Conservation (phyloP, 2,329 filamentous ascomycete genomes). For the Pseudogymnoascus sp. region DNA sequence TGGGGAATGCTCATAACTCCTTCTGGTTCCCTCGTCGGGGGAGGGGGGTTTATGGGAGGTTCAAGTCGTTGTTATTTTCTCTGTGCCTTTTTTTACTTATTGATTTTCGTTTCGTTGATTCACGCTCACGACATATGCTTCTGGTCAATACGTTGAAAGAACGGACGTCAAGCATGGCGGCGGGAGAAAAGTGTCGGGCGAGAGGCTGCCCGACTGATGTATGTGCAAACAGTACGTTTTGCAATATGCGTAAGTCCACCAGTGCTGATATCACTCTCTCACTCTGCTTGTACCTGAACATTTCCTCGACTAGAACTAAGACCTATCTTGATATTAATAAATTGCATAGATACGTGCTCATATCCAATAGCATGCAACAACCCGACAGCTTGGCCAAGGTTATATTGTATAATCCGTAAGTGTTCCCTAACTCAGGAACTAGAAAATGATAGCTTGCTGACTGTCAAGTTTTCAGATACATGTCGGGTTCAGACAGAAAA, state of each 20-base stretch:
- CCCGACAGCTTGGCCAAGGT: neutral
- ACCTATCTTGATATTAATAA: neutral
- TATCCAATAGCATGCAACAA: neutral
- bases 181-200: neutral
- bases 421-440: neutral
- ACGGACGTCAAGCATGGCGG: neutral
- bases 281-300: neutral
- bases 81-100: neutral
- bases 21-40: neutral
- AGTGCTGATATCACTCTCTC: neutral
- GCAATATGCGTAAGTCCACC: neutral
- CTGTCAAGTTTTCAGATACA: neutral
- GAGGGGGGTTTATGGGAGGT: neutral
- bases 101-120: neutral
- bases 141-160: neutral
- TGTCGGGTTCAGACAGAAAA: neutral
- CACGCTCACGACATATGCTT: neutral
- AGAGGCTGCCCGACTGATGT: neutral
- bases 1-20: neutral
- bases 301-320: neutral
- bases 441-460: neutral
- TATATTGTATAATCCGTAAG: neutral
- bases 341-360: neutral
- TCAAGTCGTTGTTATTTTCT: neutral
- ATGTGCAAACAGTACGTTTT: neutral